Conservation (phyloP, 139 green algal genomes). For the Chlamydomonas applanata region DNA sequence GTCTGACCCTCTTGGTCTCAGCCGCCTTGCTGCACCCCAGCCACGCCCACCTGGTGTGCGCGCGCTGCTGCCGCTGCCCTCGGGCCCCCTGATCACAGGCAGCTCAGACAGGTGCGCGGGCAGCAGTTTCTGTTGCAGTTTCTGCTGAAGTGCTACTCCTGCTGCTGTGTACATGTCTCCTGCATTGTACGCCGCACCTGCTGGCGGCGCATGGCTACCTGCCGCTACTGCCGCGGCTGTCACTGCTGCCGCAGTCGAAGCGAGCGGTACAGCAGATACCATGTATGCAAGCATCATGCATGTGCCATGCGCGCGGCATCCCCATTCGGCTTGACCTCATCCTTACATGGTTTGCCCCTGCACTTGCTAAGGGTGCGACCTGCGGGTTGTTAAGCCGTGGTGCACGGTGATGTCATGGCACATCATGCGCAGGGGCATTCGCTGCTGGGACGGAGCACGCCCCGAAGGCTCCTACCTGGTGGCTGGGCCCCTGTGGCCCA, state of each 20-base stretch:
- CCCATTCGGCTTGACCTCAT: not conserved
- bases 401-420: too few relatives aligned
- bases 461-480: slow-evolving; percentile 69
- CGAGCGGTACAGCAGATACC: too few relatives aligned
- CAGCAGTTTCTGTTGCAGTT: too few relatives aligned
- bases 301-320: not conserved
- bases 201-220: too few relatives aligned
- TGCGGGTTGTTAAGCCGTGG: too few relatives aligned
- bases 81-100: slow-evolving; percentile 62
- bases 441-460: slow-evolving; percentile 56
- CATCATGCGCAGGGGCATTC: slow-evolving; percentile 30
- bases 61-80: slow-evolving; percentile 59
- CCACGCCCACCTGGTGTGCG: slow-evolving; percentile 25
- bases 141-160: too few relatives aligned
- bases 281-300: not conserved
- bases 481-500: slow-evolving; percentile 38
- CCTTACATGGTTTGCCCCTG: not conserved
- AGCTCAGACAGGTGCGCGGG: slow-evolving; percentile 61
- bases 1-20: not conserved
- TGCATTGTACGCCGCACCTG: too few relatives aligned
- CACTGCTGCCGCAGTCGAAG: too few relatives aligned
- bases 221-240: too few relatives aligned
- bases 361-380: too few relatives aligned
- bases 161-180: too few relatives aligned
- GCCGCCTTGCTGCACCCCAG: not conserved